Percentiles rank a stretch among this genome's conserved stretches.
Conservation (phyloP, 306 rosid genomes). For the Hylodesmum podocarpum region DNA sequence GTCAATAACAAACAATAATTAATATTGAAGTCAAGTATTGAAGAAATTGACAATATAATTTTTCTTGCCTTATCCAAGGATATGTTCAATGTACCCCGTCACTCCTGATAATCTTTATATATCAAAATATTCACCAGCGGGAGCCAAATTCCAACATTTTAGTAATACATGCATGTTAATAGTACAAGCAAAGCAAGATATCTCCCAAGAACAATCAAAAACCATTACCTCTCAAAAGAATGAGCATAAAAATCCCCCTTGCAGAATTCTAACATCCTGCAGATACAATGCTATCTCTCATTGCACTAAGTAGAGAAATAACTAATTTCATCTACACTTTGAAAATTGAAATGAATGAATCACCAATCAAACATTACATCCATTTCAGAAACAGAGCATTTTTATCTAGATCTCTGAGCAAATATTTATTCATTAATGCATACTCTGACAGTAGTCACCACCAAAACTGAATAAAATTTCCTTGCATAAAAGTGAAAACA, state of each 20-base stretch:
- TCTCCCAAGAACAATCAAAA: slow-evolving; percentile 20
- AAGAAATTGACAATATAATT: slow-evolving; percentile 20
- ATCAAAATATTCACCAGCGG: neutral
- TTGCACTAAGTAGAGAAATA: slow-evolving; percentile 26
- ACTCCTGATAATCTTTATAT: neutral
- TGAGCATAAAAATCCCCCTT: neutral
- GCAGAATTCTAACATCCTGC: slow-evolving; percentile 22
- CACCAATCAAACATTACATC: neutral
- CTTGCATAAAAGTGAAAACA: slow-evolving; percentile 4
- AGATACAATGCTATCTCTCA: neutral
- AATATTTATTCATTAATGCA: slow-evolving; percentile 13
- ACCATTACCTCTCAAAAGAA: neutral
- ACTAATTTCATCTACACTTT: slow-evolving; percentile 1
- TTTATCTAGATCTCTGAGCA: slow-evolving; percentile 3
- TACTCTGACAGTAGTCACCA: slow-evolving; percentile 11
- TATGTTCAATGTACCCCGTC: slow-evolving; percentile 2
- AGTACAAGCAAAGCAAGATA: slow-evolving; percentile 13
- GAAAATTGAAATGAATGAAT: neutral
- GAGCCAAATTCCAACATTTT: slow-evolving; percentile 17
- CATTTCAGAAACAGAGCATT: slow-evolving; percentile 5
- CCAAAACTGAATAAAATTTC: neutral
- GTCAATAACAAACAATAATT: slow-evolving; percentile 37
- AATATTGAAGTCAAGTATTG: neutral
- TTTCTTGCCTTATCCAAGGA: slow-evolving; percentile 10
- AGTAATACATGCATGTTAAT: slow-evolving; percentile 6